A percentile compares a stretch with the other conserved stretches of the same genome.
Evolutionary conservation across 768 basidiomycete genomes (phyloP).

Genomic region (Panaeolus papilionaceus): DNA sequence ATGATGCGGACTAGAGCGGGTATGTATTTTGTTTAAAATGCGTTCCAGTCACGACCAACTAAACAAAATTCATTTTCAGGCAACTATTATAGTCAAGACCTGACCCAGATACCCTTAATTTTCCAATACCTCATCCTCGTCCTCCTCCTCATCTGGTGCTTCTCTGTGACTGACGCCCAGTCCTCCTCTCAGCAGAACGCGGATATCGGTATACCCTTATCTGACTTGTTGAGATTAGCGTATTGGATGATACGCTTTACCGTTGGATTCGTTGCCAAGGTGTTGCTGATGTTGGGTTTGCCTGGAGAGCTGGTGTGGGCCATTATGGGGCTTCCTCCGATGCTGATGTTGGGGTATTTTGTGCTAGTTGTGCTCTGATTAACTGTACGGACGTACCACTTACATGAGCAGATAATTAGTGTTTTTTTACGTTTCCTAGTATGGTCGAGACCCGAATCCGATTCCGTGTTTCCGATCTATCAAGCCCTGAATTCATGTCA

Average conservation of each 20-base stretch:
- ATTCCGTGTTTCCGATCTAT: no score
- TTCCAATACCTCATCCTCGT: slow-evolving; percentile 6
- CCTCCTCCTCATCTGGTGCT: neutral
- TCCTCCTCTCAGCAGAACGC: neutral
- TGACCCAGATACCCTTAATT: neutral
- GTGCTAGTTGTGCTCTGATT: neutral
- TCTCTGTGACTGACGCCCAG: neutral
- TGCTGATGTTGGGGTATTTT: neutral
- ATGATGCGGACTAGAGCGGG: neutral
- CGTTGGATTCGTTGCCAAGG: neutral
- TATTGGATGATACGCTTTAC: neutral
- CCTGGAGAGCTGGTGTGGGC: neutral
- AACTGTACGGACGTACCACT: neutral
- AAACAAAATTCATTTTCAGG: neutral
- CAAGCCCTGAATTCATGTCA: no score
- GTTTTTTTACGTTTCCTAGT: no score
- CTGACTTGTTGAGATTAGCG: neutral
- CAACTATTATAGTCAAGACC: neutral
- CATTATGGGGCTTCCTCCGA: neutral
- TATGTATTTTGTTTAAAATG: neutral
- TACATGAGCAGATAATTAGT: no score
- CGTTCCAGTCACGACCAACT: neutral
- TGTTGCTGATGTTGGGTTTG: neutral
- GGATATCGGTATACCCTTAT: neutral
- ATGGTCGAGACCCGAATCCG: no score